These are phyloP conservation scores for Capronia americana DNA, from an alignment of 2,329 filamentous ascomycete genomes.

Conservation along the genomic window DNA sequence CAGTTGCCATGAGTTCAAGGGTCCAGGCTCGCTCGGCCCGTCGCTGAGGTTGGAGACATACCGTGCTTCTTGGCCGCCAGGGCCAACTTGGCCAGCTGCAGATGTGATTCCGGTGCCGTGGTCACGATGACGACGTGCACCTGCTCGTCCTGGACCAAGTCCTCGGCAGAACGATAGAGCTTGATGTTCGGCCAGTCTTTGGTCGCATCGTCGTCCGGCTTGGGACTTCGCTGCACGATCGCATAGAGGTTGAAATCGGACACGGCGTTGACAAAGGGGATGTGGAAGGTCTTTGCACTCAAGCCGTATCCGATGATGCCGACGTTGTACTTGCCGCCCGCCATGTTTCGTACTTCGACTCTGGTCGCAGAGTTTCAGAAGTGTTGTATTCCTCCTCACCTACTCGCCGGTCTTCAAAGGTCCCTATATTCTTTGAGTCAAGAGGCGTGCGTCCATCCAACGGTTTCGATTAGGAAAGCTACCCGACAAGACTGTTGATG, in stretches of 20 bases:
- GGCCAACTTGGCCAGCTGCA: conserved; percentile 66
- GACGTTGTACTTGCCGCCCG: conserved; percentile 58
- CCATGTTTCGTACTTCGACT: conserved; percentile 42
- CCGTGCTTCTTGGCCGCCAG: conserved; percentile 48
- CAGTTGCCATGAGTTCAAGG: background rate
- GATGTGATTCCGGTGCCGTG: conserved; percentile 75
- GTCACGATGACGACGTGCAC: conserved; percentile 75
- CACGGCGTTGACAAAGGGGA: conserved; percentile 73
- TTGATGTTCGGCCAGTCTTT: conserved; percentile 70
- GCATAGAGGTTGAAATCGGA: conserved; percentile 72
- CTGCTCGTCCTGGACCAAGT: conserved; percentile 68
- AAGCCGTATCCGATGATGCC: conserved; percentile 67
- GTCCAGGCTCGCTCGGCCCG: background rate
- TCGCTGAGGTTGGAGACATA: background rate
- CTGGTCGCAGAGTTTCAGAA: background rate
- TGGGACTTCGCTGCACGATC: conserved; percentile 76
- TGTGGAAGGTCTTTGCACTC: conserved; percentile 81
- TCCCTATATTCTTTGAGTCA: background rate
- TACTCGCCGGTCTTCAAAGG: background rate
- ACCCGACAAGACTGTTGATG: background rate
- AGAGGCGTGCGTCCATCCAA: background rate
- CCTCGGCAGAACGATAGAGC: conserved; percentile 67
- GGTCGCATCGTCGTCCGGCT: conserved; percentile 68
- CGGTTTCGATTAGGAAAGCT: background rate
- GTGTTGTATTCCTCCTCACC: background rate